Percentiles rank a stretch among this genome's conserved stretches.
These are phyloP conservation scores for Claviceps cyperi DNA, from an alignment of 2,329 filamentous ascomycete genomes.

Conservation along the genomic window DNA sequence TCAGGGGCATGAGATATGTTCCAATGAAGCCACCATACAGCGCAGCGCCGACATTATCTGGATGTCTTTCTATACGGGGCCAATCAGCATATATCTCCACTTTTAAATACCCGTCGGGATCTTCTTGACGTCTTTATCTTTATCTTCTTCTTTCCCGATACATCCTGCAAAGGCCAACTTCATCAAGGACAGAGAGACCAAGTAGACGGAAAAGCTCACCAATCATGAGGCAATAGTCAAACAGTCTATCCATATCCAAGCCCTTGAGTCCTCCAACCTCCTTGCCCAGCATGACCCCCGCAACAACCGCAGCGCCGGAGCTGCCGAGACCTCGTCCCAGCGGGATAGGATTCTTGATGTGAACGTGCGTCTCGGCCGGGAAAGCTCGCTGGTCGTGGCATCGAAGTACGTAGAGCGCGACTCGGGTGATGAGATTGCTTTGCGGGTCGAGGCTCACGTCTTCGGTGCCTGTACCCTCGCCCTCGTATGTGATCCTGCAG, in stretches of 20 bases:
- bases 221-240: conserved; percentile 97
- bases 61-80: conserved; percentile 54
- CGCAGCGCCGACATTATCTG: conserved; percentile 88
- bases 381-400: conserved; percentile 81
- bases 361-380: conserved; percentile 73
- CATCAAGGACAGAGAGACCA: neutral
- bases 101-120: neutral
- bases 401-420: conserved; percentile 84
- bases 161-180: neutral
- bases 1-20: conserved; percentile 85
- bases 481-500: conserved; percentile 84
- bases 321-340: conserved; percentile 87
- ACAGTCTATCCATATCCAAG: conserved; percentile 64
- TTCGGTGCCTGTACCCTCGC: conserved; percentile 53
- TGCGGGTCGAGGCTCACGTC: conserved; percentile 75
- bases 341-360: conserved; percentile 92
- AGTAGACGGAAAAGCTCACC: conserved; percentile 31
- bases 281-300: conserved; percentile 84
- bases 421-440: conserved; percentile 83
- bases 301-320: conserved; percentile 88
- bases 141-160: neutral
- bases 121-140: neutral
- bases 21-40: conserved; percentile 94
- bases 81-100: neutral
- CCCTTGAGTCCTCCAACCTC: conserved; percentile 66